Evolutionary conservation across 2,329 filamentous ascomycete genomes (phyloP).

Genomic region (Hypocrella siamensis): DNA sequence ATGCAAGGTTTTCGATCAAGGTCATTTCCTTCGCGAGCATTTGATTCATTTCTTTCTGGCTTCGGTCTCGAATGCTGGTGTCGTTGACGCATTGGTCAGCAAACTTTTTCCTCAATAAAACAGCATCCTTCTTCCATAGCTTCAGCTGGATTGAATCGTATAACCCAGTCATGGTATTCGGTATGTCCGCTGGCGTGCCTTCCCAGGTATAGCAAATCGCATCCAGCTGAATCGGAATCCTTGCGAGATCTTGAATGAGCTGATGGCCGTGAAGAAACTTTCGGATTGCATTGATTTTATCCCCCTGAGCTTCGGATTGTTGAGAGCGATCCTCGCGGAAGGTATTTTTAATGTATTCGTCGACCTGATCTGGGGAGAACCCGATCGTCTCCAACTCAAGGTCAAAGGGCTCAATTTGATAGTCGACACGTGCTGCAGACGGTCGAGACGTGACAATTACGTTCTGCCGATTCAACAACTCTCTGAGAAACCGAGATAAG

Average conservation of each 20-base stretch:
- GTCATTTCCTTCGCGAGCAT: conserved; percentile 7
- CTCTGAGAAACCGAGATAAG: conserved; percentile 10
- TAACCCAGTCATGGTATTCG: conserved; percentile 20
- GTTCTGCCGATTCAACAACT: conserved; percentile 16
- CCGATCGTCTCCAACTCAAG: conserved; percentile 24
- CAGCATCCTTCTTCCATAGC: conserved; percentile 23
- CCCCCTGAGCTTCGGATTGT: background rate
- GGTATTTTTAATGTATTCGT: conserved; percentile 11
- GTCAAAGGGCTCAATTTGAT: conserved; percentile 7
- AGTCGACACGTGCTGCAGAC: conserved; percentile 5
- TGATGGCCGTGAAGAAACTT: conserved; percentile 16
- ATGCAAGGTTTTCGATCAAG: conserved; percentile 17
- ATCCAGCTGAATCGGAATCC: conserved; percentile 27
- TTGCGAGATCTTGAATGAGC: conserved; percentile 19
- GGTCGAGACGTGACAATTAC: conserved; percentile 26
- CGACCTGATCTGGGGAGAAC: conserved; percentile 20
- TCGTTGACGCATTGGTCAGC: conserved; percentile 1
- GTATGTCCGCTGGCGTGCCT: conserved; percentile 1
- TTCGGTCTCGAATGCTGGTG: background rate
- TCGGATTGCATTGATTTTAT: conserved; percentile 7
- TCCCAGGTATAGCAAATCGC: conserved; percentile 24
- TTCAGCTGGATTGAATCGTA: conserved; percentile 17
- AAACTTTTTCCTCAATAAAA: conserved; percentile 10
- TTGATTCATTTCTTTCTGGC: conserved; percentile 6
- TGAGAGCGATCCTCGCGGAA: background rate